Percentiles rank a stretch among this genome's conserved stretches.
Conservation (phyloP, 441 rosid genomes). For the Arabidopsis lyrata region DNA sequence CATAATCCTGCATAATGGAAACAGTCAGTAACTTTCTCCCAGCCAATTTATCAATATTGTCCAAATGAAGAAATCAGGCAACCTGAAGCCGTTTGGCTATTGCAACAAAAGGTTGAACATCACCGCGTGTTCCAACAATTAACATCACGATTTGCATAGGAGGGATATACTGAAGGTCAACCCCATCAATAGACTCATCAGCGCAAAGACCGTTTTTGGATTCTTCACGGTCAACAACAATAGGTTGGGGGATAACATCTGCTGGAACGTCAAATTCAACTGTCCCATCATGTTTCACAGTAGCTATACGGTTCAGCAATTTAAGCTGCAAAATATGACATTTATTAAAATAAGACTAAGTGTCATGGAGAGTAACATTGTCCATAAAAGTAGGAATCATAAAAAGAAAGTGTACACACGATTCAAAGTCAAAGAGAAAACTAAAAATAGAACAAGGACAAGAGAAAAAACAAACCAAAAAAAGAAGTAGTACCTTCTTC, state of each 20-base stretch:
- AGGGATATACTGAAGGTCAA: constrained; percentile 69
- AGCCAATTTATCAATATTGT: background rate
- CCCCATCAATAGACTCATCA: constrained; percentile 78
- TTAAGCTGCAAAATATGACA: constrained; percentile 67
- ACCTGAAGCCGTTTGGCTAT: constrained; percentile 98
- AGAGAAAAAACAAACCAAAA: constrained; percentile 7
- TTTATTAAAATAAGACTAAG: constrained; percentile 26
- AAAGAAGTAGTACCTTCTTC: constrained; percentile 66
- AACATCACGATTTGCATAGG: constrained; percentile 96
- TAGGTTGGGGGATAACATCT: constrained; percentile 64
- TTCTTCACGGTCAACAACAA: constrained; percentile 49
- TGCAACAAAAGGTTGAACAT: constrained; percentile 98
- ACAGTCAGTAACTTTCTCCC: constrained; percentile 22
- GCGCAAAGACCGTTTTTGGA: constrained; percentile 48
- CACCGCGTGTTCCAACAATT: constrained; percentile 98
- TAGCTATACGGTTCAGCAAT: constrained; percentile 89
- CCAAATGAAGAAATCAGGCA: constrained; percentile 24
- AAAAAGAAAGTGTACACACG: background rate
- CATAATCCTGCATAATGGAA: constrained; percentile 79
- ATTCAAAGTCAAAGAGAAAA: background rate
- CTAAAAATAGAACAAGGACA: constrained; percentile 36
- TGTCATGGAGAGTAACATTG: constrained; percentile 6
- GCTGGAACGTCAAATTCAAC: constrained; percentile 89
- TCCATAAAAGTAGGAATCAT: constrained; percentile 17
- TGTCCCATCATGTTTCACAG: constrained; percentile 95